A percentile compares a stretch with the other conserved stretches of the same genome.
Evolutionary conservation across 306 rosid species (phyloP).

Genomic region (Trichosanthes truncata): DNA sequence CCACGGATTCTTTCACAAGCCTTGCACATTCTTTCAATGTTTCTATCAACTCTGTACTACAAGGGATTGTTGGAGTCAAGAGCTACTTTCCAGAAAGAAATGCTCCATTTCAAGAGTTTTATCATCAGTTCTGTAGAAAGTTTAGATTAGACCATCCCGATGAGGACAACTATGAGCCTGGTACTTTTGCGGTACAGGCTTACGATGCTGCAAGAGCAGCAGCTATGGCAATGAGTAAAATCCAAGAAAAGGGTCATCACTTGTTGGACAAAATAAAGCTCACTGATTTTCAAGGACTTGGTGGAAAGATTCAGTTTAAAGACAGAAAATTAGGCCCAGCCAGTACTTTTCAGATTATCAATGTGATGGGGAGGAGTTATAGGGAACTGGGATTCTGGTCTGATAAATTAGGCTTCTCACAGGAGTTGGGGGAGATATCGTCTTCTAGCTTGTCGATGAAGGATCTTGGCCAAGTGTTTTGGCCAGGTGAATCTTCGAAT

Average conservation of each 20-base stretch:
- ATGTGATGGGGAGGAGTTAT: slow-evolving; percentile 32
- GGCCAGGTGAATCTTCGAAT: slow-evolving; percentile 34
- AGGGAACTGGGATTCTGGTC: slow-evolving; percentile 45
- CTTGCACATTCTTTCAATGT: slow-evolving; percentile 39
- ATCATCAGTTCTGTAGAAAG: slow-evolving; percentile 11
- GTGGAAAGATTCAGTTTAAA: slow-evolving; percentile 16
- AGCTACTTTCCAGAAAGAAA: slow-evolving; percentile 18
- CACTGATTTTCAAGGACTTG: slow-evolving; percentile 19
- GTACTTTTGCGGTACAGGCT: slow-evolving; percentile 32
- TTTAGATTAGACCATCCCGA: slow-evolving; percentile 22
- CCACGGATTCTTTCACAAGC: slow-evolving; percentile 34
- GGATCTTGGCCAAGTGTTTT: slow-evolving; percentile 22
- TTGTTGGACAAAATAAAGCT: slow-evolving; percentile 22
- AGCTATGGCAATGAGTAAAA: slow-evolving; percentile 25
- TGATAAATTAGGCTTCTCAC: slow-evolving; percentile 24
- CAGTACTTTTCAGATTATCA: slow-evolving; percentile 26
- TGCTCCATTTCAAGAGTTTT: slow-evolving; percentile 10
- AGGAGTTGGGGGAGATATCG: neutral
- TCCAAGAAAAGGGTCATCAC: neutral
- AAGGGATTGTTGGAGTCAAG: slow-evolving; percentile 41
- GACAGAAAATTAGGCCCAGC: slow-evolving; percentile 14
- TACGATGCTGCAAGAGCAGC: slow-evolving; percentile 35
- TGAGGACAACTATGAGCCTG: slow-evolving; percentile 32
- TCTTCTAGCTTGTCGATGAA: slow-evolving; percentile 18
- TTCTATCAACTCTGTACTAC: slow-evolving; percentile 31